A percentile compares a stretch with the other conserved stretches of the same genome.
phyloP scores from a whole-genome alignment of 306 rosid genomes.

The Pachyrhizus erosus region DNA sequence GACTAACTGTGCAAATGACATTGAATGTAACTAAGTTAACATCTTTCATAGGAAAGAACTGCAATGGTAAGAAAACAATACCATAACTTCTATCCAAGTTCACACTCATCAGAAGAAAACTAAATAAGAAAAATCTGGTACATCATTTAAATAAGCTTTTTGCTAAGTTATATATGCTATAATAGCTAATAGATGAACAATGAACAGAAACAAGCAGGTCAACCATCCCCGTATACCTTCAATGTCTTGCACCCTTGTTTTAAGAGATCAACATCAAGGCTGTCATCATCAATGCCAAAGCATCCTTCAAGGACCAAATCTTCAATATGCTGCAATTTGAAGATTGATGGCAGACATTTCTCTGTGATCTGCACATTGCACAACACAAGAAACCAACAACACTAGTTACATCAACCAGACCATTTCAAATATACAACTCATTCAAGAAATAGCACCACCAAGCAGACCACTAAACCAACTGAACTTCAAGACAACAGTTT shows the following conservation, averaged over 20 bases:
- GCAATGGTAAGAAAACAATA: not conserved
- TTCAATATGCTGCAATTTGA: conserved; percentile 76
- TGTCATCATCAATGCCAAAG: conserved; percentile 75
- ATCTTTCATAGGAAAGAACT: not conserved
- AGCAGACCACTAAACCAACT: conserved; percentile 18
- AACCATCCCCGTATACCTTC: conserved; percentile 65
- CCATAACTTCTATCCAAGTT: not conserved
- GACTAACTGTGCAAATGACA: not conserved
- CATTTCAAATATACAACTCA: conserved; percentile 9
- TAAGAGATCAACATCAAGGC: conserved; percentile 58
- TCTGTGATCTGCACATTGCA: conserved; percentile 84
- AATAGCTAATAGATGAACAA: not conserved
- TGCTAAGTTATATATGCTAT: not conserved
- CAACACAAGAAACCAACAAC: conserved; percentile 24
- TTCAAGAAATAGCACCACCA: conserved; percentile 15
- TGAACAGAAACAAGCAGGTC: conserved; percentile 22
- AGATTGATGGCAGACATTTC: conserved; percentile 78
- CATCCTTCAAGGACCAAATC: conserved; percentile 94
- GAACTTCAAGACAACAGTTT: not conserved
- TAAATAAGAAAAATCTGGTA: not conserved
- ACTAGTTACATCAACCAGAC: conserved; percentile 31
- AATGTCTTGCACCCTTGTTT: conserved; percentile 75
- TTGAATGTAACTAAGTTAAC: conserved; percentile 6
- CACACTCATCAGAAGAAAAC: not conserved
- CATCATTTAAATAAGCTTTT: not conserved